Base-by-base conservation (phyloP, 805 yeast genomes). In the Kodamaea kaohsiungensis region DNA sequence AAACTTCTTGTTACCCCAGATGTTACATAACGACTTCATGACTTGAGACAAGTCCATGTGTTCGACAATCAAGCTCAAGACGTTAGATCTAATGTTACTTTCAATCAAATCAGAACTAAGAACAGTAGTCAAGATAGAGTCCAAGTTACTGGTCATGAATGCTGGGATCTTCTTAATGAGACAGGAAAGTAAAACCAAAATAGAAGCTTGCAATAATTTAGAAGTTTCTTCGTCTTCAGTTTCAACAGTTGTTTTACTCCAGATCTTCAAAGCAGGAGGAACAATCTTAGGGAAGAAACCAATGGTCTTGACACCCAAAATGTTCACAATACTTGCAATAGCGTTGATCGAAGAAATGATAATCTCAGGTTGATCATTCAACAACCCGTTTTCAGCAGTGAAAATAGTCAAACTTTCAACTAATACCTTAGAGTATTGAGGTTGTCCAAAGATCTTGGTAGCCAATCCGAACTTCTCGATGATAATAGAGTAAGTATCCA, bases 251-350 rank as follows among this genome's bases (percentile, higher is more conserved):
- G 79, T 72, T 7, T 68, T 59, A 27, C 79, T 76, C 72, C 89
- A 87, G 39, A 89, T 78, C 25, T 75, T 72, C 52, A 91, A 76
- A 9, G 89, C 76, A 12, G 91, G 89, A 13, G 91, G 90, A 57
- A 95, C 82, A 65, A 92, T 86, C 68, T 86, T 87, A 33, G 98
- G 90, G 77, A 91, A 89, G 64, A 79, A 82, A 6, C 96, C 92
- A 65, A 95, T 87, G 58, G 87, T 79, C 65, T 91, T 89, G 16
- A 96, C 92, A 51, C 99, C 99, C 46, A 92, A 70, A 19, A 85
- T 81, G 51, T 85, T 83, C 52, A 90, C 81, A 53, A 91, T 73
- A 59, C 85, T 84, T 53, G 89, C 84, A 57, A 90, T 81, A 55
- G 87, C 85, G 60, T 86, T 82, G 54, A 91, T 76, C 0, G 97